Evolutionary conservation across 2,329 filamentous ascomycete species (phyloP).

Genomic region (Fusarium sororula): DNA sequence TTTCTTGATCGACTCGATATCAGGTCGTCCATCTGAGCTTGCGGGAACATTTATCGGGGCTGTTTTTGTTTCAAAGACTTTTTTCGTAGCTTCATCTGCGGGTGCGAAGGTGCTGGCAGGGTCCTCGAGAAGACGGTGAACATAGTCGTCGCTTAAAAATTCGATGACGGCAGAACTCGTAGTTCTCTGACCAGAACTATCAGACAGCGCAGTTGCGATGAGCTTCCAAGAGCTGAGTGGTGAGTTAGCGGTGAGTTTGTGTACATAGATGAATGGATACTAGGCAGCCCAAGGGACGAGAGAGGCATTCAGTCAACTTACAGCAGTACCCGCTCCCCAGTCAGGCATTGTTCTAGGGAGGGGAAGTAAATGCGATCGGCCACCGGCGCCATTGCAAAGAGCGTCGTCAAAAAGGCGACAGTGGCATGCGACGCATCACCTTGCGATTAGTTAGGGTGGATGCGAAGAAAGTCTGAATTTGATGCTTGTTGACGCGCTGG

Average conservation of each 20-base stretch:
- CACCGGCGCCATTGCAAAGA: constrained; percentile 74
- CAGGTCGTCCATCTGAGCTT: constrained; percentile 70
- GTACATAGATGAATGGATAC: background rate
- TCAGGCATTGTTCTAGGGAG: constrained; percentile 84
- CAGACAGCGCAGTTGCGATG: constrained; percentile 63
- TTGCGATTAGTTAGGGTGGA: constrained; percentile 36
- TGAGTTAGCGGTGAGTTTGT: constrained; percentile 38
- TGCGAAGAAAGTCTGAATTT: constrained; percentile 31
- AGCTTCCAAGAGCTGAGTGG: constrained; percentile 68
- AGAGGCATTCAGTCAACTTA: constrained; percentile 57
- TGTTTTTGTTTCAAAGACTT: constrained; percentile 83
- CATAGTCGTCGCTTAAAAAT: constrained; percentile 77
- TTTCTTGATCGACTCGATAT: constrained; percentile 81
- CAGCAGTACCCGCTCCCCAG: constrained; percentile 82
- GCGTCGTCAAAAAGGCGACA: constrained; percentile 59
- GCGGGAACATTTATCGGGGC: constrained; percentile 86
- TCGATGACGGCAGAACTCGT: constrained; percentile 64
- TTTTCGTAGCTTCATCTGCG: constrained; percentile 70
- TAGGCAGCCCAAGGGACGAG: constrained; percentile 15
- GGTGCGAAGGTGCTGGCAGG: constrained; percentile 74
- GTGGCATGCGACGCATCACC: constrained; percentile 53
- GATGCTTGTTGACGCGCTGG: constrained; percentile 48
- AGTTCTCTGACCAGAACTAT: constrained; percentile 66
- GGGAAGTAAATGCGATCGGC: constrained; percentile 81
- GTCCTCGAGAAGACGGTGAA: constrained; percentile 72